Conservation (phyloP, 2,329 filamentous ascomycete genomes). For the Cryphonectria japonica region DNA sequence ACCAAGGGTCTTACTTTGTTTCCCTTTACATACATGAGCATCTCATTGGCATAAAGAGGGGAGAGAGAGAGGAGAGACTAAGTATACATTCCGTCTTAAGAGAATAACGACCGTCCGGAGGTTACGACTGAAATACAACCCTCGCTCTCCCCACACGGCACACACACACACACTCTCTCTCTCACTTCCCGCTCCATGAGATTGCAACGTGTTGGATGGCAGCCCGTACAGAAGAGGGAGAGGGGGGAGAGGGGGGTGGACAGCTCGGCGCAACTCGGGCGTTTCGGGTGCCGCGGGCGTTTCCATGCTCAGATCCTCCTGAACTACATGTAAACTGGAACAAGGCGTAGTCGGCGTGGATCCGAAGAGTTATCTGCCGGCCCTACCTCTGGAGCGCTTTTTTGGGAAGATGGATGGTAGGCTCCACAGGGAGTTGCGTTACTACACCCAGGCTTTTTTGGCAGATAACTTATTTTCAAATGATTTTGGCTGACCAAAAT, state of each 20-base stretch:
- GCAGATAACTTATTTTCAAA: not conserved
- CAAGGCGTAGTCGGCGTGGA: not conserved
- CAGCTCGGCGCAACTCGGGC: conserved; percentile 5
- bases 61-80: not conserved
- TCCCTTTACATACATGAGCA: not conserved
- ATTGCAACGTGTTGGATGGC: not conserved
- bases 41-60: not conserved
- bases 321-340: not conserved
- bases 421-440: not conserved
- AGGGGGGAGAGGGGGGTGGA: not conserved
- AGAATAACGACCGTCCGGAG: not conserved
- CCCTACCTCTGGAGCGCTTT: not conserved
- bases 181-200: not conserved
- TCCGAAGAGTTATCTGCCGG: not conserved
- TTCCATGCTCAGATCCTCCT: conserved; percentile 5
- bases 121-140: not conserved
- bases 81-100: not conserved
- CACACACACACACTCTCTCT: too few species aligned
- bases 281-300: not conserved
- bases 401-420: not conserved
- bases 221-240: not conserved
- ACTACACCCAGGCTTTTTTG: not conserved
- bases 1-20: not conserved
- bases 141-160: too few species aligned
- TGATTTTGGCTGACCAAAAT: not conserved